These are phyloP conservation scores for Pestalotiopsis sp. DNA, from an alignment of 2,329 filamentous ascomycete species.

Conservation along the genomic window DNA sequence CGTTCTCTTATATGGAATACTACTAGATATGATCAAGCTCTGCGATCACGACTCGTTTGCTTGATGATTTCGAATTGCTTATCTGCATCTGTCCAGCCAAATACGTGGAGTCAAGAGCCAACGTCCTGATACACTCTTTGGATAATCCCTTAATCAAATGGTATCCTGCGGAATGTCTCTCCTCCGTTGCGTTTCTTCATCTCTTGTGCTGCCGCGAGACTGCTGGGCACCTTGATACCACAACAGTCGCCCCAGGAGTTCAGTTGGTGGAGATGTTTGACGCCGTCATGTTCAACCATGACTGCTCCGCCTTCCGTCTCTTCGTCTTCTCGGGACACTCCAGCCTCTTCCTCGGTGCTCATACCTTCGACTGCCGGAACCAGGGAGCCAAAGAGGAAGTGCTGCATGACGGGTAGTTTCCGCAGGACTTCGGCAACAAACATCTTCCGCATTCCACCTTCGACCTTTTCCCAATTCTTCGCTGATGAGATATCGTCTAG, in stretches of 20 bases:
- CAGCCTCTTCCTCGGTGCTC: slow-evolving; percentile 64
- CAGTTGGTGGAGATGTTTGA: slow-evolving; percentile 72
- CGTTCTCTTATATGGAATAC: no score
- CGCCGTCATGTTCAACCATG: slow-evolving; percentile 64
- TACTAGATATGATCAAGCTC: no score
- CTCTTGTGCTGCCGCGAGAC: slow-evolving; percentile 87
- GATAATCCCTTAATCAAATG: slow-evolving; percentile 72
- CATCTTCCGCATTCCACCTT: slow-evolving; percentile 95
- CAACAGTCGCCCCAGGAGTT: slow-evolving; percentile 94
- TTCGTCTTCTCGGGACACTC: slow-evolving; percentile 47
- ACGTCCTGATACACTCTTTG: neutral
- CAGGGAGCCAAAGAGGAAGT: slow-evolving; percentile 90
- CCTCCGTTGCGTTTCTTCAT: slow-evolving; percentile 73
- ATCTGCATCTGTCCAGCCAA: neutral
- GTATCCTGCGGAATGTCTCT: slow-evolving; percentile 70
- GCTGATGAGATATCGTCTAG: slow-evolving; percentile 94
- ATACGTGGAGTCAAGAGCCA: neutral
- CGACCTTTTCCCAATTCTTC: slow-evolving; percentile 89
- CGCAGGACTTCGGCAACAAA: slow-evolving; percentile 90
- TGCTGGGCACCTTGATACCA: slow-evolving; percentile 95
- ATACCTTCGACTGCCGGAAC: slow-evolving; percentile 82
- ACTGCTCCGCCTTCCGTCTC: slow-evolving; percentile 61
- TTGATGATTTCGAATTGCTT: neutral
- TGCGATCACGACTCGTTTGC: neutral
- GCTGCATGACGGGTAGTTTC: slow-evolving; percentile 97